Base-by-base conservation (phyloP, 805 yeast species). In the Sungouiella thailandica region DNA sequence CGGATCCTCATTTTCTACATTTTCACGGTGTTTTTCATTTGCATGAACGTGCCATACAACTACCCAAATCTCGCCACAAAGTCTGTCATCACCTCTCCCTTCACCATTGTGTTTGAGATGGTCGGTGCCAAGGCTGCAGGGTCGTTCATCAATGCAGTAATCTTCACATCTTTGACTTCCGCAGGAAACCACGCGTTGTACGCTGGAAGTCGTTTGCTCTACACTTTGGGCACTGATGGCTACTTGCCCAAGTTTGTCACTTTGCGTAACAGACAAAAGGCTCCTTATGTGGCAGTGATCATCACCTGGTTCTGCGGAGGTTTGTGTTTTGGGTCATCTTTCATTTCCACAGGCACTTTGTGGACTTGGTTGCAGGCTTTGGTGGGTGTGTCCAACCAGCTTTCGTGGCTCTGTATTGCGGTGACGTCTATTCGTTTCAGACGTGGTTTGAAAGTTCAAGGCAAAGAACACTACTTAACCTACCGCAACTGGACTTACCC, bases 161-260 rank as follows among this genome's bases (percentile, higher is more conserved):
- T 83, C 40, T 53, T 83, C 29, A 46, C 71, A 14, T 78, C 89
- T n/a, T 74, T 82, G 37, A 69, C 80, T 31, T 81, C 89, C n/a
- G 88, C 90, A 18, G 90, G 80, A 53, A 83, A 83, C 62, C 80
- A 88, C 11, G 79, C 80, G 51, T 68, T 82, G 18, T 81, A 82
- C 58, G 76, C 79, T 44, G 81, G 86, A 25, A 80, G 88, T 3
- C 67, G 93, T 59, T 66, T 79, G 27, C 54, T 83, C 31, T 80
- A 70, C 50, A 76, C 80, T n/a, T 64, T 83, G 53, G 78, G 83
- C n/a, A 68, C 68, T 43, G 69, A 71, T 32, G 67, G 68, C 5
- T 62, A 71, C 34, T 84, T 84, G 3, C 85, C 85, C 23, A 66
- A 58, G 39, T 45, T 70, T 34, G 75, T 80, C 47, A 44, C 55